Conservation (phyloP, 225 moss, liverwort and hornwort genomes). For the Polytrichum formosum region DNA sequence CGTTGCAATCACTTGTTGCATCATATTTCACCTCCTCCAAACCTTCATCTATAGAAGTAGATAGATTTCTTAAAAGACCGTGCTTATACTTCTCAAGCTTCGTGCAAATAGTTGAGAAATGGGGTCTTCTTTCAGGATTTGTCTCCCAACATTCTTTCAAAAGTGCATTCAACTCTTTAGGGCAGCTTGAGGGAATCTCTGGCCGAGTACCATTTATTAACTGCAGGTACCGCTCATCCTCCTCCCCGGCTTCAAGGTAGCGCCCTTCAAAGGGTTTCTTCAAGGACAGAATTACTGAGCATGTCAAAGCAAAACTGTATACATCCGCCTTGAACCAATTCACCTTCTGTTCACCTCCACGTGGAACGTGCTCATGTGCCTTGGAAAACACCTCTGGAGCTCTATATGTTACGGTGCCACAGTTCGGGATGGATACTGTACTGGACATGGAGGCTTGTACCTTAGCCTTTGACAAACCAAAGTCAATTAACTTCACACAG, state of each 20-base stretch:
- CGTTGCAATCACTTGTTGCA: too few species aligned
- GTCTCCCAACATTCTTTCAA: too few species aligned
- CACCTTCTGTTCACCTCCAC: not conserved
- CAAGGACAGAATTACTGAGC: too few species aligned
- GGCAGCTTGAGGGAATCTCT: not conserved
- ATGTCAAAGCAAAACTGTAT: too few species aligned
- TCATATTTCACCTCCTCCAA: too few species aligned
- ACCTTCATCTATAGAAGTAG: too few species aligned
- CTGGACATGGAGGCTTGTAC: not conserved
- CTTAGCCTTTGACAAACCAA: constrained; percentile 2
- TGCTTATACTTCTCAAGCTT: constrained; percentile 1
- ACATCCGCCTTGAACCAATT: too few species aligned
- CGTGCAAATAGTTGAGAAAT: not conserved
- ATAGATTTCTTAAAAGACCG: too few species aligned
- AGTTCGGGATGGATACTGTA: not conserved
- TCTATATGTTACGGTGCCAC: not conserved
- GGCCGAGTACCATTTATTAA: not conserved
- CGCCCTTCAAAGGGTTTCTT: too few species aligned
- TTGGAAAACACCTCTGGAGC: constrained; percentile 3
- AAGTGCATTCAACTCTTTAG: not conserved
- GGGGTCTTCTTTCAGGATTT: not conserved
- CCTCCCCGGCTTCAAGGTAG: too few species aligned
- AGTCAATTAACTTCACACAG: constrained; percentile 2
- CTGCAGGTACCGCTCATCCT: too few species aligned
- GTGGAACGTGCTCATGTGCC: not conserved